Evolutionary conservation across 352 stramenopile species (phyloP), one percentile per base, ranked within the genome.

Genomic region (Globisporangium mamillatum): DNA sequence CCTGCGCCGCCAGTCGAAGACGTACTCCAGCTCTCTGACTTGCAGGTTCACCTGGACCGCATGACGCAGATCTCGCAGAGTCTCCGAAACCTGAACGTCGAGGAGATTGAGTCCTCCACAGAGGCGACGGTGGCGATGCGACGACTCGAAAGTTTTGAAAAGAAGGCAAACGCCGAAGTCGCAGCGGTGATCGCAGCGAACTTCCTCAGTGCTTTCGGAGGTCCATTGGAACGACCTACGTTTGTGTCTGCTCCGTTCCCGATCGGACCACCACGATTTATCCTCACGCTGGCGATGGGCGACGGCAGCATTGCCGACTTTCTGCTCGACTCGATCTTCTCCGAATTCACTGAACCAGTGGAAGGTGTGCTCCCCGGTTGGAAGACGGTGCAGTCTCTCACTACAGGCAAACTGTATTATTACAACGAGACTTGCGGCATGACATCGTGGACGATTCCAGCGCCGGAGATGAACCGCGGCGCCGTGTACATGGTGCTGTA

Each of bases 401-500:
- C 85, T 57, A 92, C 83, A 7, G 84, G 82, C 68, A 94, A 91
- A 68, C 66, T 90, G 72, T 94, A 94, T 74, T 94, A 84, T 69
- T 94, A 90, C 80, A 92, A 94, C 77, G 79, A 87, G 60, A 82
- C 77, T 46, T 90, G 80, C 63, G 82, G 82, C 54, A 76, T 87
- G 70, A 89, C 86, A 66, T 92, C 84, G 25, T 94, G 86, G 86
- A 94, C 86, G 22, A 63, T 92, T 58, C 86, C 86, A 16, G 75
- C 76, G 41, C 75, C 83, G 2, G 81, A 92, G 70, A 79, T 81
- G 56, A 81, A 77, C 68, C 74, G 63, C 44, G 79, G 74, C 66
- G 81, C 75, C 67, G 74, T 80, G 68, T 94, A 94, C 67, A 91
- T 90, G 75, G 84, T 94, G 67, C 74, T 94, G 53, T 93, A 88